Conservation (phyloP, 1,139 yeast genomes). For the Yamadazyma pseudoaaseri region DNA sequence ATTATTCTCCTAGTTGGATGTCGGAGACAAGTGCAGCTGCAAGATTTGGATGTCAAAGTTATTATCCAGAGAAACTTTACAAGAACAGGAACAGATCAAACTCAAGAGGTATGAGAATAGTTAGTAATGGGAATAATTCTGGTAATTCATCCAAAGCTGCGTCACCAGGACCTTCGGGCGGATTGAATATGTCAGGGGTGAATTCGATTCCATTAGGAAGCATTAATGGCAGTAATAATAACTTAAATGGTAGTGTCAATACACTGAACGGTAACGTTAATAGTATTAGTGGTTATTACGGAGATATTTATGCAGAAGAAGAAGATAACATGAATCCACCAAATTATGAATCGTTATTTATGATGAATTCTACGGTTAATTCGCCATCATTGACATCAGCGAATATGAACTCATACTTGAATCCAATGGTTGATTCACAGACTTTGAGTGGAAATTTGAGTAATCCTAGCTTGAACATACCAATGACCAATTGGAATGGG, state of each 20-base stretch:
- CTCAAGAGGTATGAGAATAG: slow-evolving; percentile 5
- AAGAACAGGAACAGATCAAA: slow-evolving; percentile 13
- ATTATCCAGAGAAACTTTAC: slow-evolving; percentile 30
- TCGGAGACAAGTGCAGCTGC: slow-evolving; percentile 42
- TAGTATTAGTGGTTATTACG: slow-evolving; percentile 8
- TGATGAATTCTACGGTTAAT: background rate
- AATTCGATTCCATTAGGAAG: background rate
- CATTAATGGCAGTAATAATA: background rate
- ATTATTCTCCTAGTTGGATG: slow-evolving; percentile 33
- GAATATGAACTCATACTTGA: background rate
- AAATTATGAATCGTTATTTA: slow-evolving; percentile 1
- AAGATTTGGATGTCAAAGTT: slow-evolving; percentile 41
- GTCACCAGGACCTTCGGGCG: slow-evolving; percentile 4
- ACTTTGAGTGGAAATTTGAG: slow-evolving; percentile 1
- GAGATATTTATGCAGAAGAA: slow-evolving; percentile 12
- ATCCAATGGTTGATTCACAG: slow-evolving; percentile 1
- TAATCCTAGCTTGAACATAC: background rate
- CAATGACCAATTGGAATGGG: slow-evolving; percentile 1
- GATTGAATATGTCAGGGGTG: background rate
- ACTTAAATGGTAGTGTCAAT: background rate
- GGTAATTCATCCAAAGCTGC: slow-evolving; percentile 6
- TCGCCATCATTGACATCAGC: slow-evolving; percentile 1
- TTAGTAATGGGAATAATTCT: background rate
- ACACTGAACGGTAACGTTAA: background rate
- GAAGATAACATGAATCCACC: slow-evolving; percentile 2